Percentiles rank a stretch among this genome's conserved stretches.
These are phyloP conservation scores for Pichia pseudocactophila DNA, from an alignment of 805 yeast species.

Conservation along the genomic window DNA sequence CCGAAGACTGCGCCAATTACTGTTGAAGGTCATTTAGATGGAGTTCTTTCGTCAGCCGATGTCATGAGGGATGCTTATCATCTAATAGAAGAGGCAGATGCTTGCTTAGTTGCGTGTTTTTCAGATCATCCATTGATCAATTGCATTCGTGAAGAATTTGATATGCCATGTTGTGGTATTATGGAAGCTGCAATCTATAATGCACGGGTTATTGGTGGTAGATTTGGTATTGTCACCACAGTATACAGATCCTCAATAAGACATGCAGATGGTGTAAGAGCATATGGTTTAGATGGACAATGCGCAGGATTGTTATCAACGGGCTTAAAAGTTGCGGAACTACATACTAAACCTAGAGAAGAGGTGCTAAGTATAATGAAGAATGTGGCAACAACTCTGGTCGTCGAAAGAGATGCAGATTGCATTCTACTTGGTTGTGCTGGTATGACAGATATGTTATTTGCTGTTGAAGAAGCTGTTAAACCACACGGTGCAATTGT, in stretches of 20 bases:
- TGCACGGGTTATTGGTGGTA: slow-evolving; percentile 26
- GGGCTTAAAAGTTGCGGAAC: slow-evolving; percentile 26
- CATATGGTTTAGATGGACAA: slow-evolving; percentile 22
- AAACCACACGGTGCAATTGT: slow-evolving; percentile 84
- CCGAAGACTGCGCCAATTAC: slow-evolving; percentile 23
- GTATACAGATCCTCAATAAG: slow-evolving; percentile 25
- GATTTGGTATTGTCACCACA: slow-evolving; percentile 28
- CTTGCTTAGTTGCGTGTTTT: slow-evolving; percentile 28
- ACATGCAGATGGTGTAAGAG: slow-evolving; percentile 25
- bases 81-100: slow-evolving; percentile 23
- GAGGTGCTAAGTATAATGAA: slow-evolving; percentile 24
- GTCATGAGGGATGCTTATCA: slow-evolving; percentile 25
- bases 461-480: slow-evolving; percentile 87
- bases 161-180: slow-evolving; percentile 27
- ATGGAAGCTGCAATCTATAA: slow-evolving; percentile 29
- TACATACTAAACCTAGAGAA: slow-evolving; percentile 25
- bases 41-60: slow-evolving; percentile 27
- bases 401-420: slow-evolving; percentile 29
- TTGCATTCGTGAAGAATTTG: slow-evolving; percentile 29
- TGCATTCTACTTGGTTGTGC: slow-evolving; percentile 68
- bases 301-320: slow-evolving; percentile 30
- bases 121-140: slow-evolving; percentile 29
- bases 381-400: slow-evolving; percentile 20
- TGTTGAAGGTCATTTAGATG: slow-evolving; percentile 28
- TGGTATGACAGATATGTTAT: slow-evolving; percentile 85